Evolutionary conservation across 495 filamentous ascomycete species (phyloP), one percentile per base, ranked within the genome.

Genomic region (Poronia punctata): DNA sequence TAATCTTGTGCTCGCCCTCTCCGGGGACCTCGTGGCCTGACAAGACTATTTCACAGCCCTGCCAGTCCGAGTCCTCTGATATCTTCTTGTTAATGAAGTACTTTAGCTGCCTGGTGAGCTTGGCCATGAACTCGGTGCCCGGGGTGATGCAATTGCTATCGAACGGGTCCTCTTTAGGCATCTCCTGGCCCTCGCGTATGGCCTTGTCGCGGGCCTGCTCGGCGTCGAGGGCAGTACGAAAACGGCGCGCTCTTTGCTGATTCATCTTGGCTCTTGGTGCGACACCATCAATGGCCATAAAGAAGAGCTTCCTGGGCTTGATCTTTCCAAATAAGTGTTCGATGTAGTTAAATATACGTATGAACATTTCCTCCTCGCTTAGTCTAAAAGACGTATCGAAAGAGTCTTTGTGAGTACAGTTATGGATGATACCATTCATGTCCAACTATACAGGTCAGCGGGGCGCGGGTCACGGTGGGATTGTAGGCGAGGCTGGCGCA

Each of bases 391-490:
- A 89, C 3, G 89, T 79, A 45, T 88, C 88, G 39, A 50, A 52
- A 7, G 84, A 82, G 55, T 99, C 92, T 41, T 85, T 95, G 68
- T 99, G 93, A 39, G 93, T 97, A 60, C 93, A 99, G 60, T 99
- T 99, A 60, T 99, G 93, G 52, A 99, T 97, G 60, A 99, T 99
- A 45, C 92, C 93, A 61, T 99, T 97, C 93, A 97, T 96, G 53
- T 98, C 92, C 50, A 95, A 75, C 79, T 70, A 52, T 19, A 30
- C n/a, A 39, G 20, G 36, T 56, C 35, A 46, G 54, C 56, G 34
- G 57, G 58, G 44, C 19, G 22, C 21, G 26, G 20, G 28, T n/a
- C 6, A 16, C 18, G 30, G 43, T 18, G 17, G 24, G 16, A 30
- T 33, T 43, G 38, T 16, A 48, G 52, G 9, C n/a, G 33, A 25